phyloP scores from a whole-genome alignment of 306 rosid species.

The Medicago lupulina region DNA sequence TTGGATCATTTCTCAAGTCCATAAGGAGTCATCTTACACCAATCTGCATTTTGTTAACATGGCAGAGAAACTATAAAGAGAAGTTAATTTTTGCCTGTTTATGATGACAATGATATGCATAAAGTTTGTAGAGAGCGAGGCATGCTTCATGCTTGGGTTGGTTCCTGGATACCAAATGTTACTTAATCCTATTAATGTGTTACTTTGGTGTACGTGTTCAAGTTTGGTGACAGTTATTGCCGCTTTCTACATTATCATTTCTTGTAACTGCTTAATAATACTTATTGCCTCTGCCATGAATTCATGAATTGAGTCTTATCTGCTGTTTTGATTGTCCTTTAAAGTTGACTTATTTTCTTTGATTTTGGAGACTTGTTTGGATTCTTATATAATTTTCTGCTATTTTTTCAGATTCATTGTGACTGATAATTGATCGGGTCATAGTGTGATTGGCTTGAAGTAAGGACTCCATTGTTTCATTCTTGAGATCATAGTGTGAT shows the following conservation, averaged over 20 bases:
- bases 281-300: slow-evolving; percentile 12
- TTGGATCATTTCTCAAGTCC: no score
- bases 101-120: no score
- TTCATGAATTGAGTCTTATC: slow-evolving; percentile 4
- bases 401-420: slow-evolving; percentile 77
- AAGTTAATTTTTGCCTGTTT: no score
- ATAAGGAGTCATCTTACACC: no score
- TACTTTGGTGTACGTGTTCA: slow-evolving; percentile 71
- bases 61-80: no score
- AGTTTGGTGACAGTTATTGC: slow-evolving; percentile 21
- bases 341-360: no score
- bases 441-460: slow-evolving; percentile 77
- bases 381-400: slow-evolving; percentile 26
- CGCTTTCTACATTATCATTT: slow-evolving; percentile 3
- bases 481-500: not conserved
- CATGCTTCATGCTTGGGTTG: no score
- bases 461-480: slow-evolving; percentile 42
- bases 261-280: not conserved
- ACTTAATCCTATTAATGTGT: no score
- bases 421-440: slow-evolving; percentile 90
- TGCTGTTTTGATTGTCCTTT: not conserved
- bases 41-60: no score
- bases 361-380: slow-evolving; percentile 18
- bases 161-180: no score
- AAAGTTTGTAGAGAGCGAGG: no score